These are phyloP conservation scores for Choanephora cucurbitarum DNA, from an alignment of 371 early-diverging fungal species.

Conservation along the genomic window DNA sequence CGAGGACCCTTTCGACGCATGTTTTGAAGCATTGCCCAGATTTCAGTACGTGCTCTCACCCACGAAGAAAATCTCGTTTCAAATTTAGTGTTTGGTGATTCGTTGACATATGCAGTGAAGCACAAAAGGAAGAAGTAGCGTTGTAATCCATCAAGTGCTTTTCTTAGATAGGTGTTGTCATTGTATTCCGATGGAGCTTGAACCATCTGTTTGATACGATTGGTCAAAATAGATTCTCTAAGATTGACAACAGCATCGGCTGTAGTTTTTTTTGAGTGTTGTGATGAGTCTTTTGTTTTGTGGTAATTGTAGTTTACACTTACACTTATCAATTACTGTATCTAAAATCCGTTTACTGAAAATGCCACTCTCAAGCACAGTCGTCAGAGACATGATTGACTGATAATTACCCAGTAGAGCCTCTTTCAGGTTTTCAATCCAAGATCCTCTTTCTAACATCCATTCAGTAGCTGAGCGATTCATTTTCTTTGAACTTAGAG, in stretches of 20 bases:
- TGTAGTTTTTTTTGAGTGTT: conserved; percentile 12
- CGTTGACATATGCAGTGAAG: conserved; percentile 62
- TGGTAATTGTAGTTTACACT: too few species aligned
- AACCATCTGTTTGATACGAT: conserved; percentile 59
- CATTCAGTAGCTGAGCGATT: conserved; percentile 62
- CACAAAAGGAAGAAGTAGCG: conserved; percentile 68
- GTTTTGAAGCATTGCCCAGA: conserved; percentile 61
- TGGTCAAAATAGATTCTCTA: conserved; percentile 64
- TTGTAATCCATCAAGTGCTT: conserved; percentile 64
- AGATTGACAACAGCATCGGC: conserved; percentile 66
- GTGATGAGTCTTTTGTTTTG: too few species aligned
- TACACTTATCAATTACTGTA: conserved; percentile 62
- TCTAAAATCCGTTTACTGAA: conserved; percentile 60
- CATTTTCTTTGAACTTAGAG: conserved; percentile 34
- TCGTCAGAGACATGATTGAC: conserved; percentile 51
- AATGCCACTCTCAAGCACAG: conserved; percentile 57
- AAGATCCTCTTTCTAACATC: conserved; percentile 53
- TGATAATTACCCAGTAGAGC: conserved; percentile 71
- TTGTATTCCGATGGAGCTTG: conserved; percentile 31
- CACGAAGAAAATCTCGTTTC: conserved; percentile 54
- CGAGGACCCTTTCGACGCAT: conserved; percentile 55
- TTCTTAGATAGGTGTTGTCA: conserved; percentile 40
- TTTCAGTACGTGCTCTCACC: conserved; percentile 59
- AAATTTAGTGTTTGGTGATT: conserved; percentile 46
- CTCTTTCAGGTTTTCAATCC: conserved; percentile 60